phyloP scores from a whole-genome alignment of 2,329 filamentous ascomycete genomes.

The Helotiales sp. region DNA sequence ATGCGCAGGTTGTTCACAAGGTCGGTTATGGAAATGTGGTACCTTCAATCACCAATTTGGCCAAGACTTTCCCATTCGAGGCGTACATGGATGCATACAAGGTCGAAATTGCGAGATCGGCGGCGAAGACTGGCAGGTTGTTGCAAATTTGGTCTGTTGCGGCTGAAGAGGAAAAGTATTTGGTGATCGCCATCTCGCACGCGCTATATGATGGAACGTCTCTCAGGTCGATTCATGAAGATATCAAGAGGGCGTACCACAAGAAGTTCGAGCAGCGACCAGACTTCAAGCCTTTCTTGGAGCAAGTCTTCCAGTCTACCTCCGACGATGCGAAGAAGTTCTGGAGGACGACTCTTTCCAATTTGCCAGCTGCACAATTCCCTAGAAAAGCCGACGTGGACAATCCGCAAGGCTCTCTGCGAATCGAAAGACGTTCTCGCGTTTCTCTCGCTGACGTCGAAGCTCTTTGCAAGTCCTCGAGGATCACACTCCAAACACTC shows the following conservation, averaged over 20 bases:
- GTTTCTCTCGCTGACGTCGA: conserved; percentile 45
- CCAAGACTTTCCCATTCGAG: conserved; percentile 13
- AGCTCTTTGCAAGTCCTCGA: conserved; percentile 63
- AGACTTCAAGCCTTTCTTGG: conserved; percentile 54
- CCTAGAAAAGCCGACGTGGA: conserved; percentile 29
- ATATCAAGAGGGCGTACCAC: conserved; percentile 67
- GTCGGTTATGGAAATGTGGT: neutral
- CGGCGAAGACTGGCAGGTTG: conserved; percentile 40
- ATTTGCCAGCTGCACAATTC: conserved; percentile 44
- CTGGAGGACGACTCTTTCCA: conserved; percentile 69
- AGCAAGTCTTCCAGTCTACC: conserved; percentile 39
- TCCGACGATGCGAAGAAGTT: conserved; percentile 56
- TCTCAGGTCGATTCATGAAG: conserved; percentile 68
- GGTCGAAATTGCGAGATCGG: conserved; percentile 39
- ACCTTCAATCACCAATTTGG: neutral
- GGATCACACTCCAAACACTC: conserved; percentile 74
- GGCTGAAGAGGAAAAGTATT: conserved; percentile 38
- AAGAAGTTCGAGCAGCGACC: conserved; percentile 43
- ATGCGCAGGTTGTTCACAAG: conserved; percentile 53
- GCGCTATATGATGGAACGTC: conserved; percentile 91
- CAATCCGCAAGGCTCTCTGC: conserved; percentile 32
- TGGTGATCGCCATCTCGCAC: conserved; percentile 75
- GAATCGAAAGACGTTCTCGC: conserved; percentile 47
- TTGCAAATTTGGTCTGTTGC: conserved; percentile 50
- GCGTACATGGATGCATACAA: conserved; percentile 43